These are phyloP conservation scores for Mycena capillaripes DNA, from an alignment of 768 basidiomycete genomes.

Conservation along the genomic window DNA sequence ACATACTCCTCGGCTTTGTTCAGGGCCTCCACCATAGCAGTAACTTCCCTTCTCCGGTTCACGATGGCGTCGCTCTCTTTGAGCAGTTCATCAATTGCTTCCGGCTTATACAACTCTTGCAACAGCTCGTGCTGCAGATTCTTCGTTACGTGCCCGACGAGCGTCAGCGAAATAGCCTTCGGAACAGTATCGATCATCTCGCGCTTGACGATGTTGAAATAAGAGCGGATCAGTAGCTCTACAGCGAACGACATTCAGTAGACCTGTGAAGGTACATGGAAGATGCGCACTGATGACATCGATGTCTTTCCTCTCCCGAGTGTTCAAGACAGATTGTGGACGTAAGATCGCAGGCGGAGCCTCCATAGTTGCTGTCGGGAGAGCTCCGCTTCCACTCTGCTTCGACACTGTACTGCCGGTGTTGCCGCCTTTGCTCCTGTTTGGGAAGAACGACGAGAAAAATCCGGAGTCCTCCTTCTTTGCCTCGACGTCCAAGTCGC, in stretches of 20 bases:
- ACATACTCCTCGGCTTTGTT: constrained; percentile 97
- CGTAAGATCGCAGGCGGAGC: constrained; percentile 90
- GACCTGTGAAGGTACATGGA: background rate
- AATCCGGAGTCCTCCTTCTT: constrained; percentile 94
- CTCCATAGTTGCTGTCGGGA: constrained; percentile 54
- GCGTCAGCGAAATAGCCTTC: constrained; percentile 91
- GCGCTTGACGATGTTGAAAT: constrained; percentile 98
- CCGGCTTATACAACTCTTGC: constrained; percentile 98
- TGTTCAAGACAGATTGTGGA: constrained; percentile 90
- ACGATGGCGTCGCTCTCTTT: constrained; percentile 96
- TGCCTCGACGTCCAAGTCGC: constrained; percentile 93
- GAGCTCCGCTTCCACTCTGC: constrained; percentile 39
- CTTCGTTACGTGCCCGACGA: constrained; percentile 95
- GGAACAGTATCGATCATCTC: constrained; percentile 99
- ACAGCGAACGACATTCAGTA: background rate
- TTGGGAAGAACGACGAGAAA: constrained; percentile 96
- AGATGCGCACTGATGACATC: constrained; percentile 94
- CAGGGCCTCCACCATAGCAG: constrained; percentile 92
- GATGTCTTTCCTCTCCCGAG: constrained; percentile 97
- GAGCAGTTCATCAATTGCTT: constrained; percentile 93
- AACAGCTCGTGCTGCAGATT: constrained; percentile 93
- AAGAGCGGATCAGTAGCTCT: constrained; percentile 97
- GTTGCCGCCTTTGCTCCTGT: constrained; percentile 67
- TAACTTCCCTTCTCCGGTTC: constrained; percentile 91
- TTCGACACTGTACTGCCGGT: constrained; percentile 44